These are phyloP conservation scores for Cercospora citrullina DNA, from an alignment of 2,329 filamentous ascomycete genomes.

Conservation along the genomic window DNA sequence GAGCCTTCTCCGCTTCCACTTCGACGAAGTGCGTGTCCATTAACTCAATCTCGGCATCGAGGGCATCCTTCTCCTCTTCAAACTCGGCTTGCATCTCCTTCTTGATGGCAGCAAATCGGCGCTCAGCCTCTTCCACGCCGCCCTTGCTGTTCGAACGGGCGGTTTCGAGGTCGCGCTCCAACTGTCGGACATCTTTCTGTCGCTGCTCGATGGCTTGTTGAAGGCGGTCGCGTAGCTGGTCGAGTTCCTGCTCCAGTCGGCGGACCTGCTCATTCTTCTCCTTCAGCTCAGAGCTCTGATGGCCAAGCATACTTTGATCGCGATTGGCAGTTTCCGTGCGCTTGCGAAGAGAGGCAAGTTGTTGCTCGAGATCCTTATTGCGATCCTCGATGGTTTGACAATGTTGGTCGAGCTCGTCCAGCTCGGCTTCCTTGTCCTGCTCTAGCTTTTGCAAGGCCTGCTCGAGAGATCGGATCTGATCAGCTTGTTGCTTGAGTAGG, in stretches of 20 bases:
- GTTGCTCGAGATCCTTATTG: slow-evolving; percentile 34
- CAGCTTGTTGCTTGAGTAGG: slow-evolving; percentile 40
- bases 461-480: slow-evolving; percentile 38
- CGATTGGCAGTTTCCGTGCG: slow-evolving; percentile 28
- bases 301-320: slow-evolving; percentile 34
- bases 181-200: slow-evolving; percentile 41
- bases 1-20: slow-evolving; percentile 52
- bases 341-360: slow-evolving; percentile 29
- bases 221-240: slow-evolving; percentile 44
- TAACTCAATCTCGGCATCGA: slow-evolving; percentile 58
- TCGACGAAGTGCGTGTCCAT: slow-evolving; percentile 48
- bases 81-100: slow-evolving; percentile 47
- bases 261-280: slow-evolving; percentile 34
- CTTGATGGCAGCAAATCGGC: slow-evolving; percentile 54
- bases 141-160: slow-evolving; percentile 28
- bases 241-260: slow-evolving; percentile 44
- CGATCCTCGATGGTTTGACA: slow-evolving; percentile 35
- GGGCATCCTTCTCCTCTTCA: slow-evolving; percentile 44
- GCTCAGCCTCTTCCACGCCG: slow-evolving; percentile 31
- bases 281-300: slow-evolving; percentile 31
- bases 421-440: slow-evolving; percentile 41
- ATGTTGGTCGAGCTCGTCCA: slow-evolving; percentile 41
- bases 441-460: slow-evolving; percentile 37
- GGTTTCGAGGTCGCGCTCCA: slow-evolving; percentile 47
- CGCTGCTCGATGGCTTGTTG: slow-evolving; percentile 35